Evolutionary conservation across 371 early-diverging fungal genomes (phyloP).

Genomic region (Zychaea mexicana): DNA sequence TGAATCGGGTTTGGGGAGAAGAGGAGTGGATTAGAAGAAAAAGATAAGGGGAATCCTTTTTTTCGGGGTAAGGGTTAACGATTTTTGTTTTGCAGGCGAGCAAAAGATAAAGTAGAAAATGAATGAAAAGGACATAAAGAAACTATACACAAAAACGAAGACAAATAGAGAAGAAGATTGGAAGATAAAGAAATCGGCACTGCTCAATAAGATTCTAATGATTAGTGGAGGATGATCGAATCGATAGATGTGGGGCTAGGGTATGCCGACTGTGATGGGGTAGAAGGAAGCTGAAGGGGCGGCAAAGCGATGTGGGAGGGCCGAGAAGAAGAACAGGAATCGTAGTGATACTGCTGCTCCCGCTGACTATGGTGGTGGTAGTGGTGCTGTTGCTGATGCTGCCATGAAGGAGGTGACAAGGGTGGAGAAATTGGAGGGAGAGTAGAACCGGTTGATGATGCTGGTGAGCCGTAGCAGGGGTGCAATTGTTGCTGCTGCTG

Average conservation of each 20-base stretch:
- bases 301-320: slow-evolving; percentile 20
- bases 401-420: slow-evolving; percentile 22
- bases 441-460: not conserved
- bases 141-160: not conserved
- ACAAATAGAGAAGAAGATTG: not conserved
- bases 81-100: no score
- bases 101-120: not conserved
- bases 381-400: slow-evolving; percentile 7
- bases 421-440: slow-evolving; percentile 55
- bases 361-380: no score
- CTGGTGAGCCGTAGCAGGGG: slow-evolving; percentile 31
- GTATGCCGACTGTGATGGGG: slow-evolving; percentile 30
- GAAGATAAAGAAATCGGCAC: no score
- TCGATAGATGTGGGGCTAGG: slow-evolving; percentile 37
- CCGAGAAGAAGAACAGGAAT: not conserved
- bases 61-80: no score
- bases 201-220: not conserved
- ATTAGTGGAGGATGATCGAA: slow-evolving; percentile 21
- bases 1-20: not conserved
- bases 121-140: not conserved
- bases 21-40: not conserved
- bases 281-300: slow-evolving; percentile 35
- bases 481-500: slow-evolving; percentile 28
- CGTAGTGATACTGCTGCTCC: not conserved
- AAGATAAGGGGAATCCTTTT: not conserved